Base-by-base conservation (phyloP, 1,284 basidiomycete genomes). In the Golubevia pallescens region DNA sequence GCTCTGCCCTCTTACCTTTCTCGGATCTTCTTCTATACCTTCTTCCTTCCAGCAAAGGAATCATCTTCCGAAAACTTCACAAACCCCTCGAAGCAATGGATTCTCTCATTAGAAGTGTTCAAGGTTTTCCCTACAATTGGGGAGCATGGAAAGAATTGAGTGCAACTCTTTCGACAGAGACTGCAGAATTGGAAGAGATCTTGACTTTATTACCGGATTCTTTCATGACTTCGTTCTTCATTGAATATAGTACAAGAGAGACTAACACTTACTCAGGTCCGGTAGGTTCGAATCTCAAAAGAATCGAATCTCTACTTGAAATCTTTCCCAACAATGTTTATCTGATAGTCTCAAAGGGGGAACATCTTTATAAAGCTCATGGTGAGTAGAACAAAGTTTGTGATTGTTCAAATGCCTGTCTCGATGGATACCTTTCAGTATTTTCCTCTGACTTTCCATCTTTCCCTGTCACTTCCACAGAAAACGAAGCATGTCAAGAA, bases 91-190 rank as follows among this genome's bases (percentile, higher is more conserved):
- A 94, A 80, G 94, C 96, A 0, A 92, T 96, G 42, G 93, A 95
- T 79, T 90, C 89, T 72, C 89, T 91, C 6, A 87, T 97, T 19
- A 86, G 90, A 38, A 95, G 94, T 4, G 91, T 98, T 58, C 89
- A 90, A 59, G 88, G 89, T 2, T 94, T 92, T 79, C 92, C 93
- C 6, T 99, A 94, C 91, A 98, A 98, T 83, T 99, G 97, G 96
- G 93, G 93, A 24, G 89, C 92, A 2, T 99, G 97, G 96, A 74
- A 68, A 65, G 69, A 69, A 69, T 70, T 80, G 70, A 69, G 71
- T 64, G 70, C 77, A 66, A 86, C 83, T 23, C 67, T 84, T 19
- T 70, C 75, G 34, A 55, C 48, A 0, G 65, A 67, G 6, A 60
- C 42, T 13, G 54, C 42, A 1, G 68, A 69, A 42, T 61, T 66